phyloP scores from a whole-genome alignment of 2,329 filamentous ascomycete genomes.

The Colletotrichum sidae region DNA sequence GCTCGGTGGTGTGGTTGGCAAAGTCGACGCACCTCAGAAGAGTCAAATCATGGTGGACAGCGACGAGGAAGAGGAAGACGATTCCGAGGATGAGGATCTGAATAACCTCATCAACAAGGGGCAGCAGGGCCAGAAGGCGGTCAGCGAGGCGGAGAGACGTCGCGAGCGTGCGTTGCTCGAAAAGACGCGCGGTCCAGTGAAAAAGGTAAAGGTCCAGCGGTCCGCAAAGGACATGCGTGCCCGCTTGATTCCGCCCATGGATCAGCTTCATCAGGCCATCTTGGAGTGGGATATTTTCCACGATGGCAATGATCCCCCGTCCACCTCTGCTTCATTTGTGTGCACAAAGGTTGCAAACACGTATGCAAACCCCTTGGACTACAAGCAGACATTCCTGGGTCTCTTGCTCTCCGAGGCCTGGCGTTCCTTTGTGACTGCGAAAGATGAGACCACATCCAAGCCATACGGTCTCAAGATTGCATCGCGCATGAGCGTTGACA shows the following conservation, averaged over 20 bases:
- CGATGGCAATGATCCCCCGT: constrained; percentile 85
- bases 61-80: constrained; percentile 72
- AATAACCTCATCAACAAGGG: constrained; percentile 61
- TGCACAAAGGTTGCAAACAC: constrained; percentile 82
- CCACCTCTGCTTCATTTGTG: constrained; percentile 63
- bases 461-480: constrained; percentile 89
- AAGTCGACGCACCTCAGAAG: constrained; percentile 79
- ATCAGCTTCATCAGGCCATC: constrained; percentile 84
- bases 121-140: constrained; percentile 59
- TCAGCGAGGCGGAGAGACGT: constrained; percentile 60
- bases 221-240: constrained; percentile 95
- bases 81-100: constrained; percentile 65
- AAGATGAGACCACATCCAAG: constrained; percentile 85
- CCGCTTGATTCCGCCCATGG: constrained; percentile 89
- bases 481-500: constrained; percentile 90
- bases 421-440: constrained; percentile 91
- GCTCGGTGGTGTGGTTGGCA: constrained; percentile 76
- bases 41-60: constrained; percentile 93
- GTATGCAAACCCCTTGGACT: constrained; percentile 81
- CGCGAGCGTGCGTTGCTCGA: constrained; percentile 62
- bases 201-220: constrained; percentile 83
- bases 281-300: constrained; percentile 97
- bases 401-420: constrained; percentile 93
- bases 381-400: constrained; percentile 91
- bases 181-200: constrained; percentile 77